A percentile compares a stretch with the other conserved stretches of the same genome.
Conservation (phyloP, 2,329 filamentous ascomycete species). For the Teratosphaeria destructans region DNA sequence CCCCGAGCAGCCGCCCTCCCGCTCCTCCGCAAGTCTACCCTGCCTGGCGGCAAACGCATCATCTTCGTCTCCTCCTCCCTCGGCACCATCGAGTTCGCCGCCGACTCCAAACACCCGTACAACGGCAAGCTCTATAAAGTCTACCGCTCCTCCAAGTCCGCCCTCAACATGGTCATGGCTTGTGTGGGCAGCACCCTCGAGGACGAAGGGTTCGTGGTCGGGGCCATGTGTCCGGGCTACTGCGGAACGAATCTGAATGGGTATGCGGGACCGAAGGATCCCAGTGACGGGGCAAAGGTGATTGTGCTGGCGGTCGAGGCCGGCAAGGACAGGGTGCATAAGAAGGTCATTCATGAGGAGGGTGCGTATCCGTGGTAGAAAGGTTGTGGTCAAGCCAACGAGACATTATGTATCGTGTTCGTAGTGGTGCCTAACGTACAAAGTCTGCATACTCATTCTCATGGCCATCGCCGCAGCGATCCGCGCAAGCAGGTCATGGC, state of each 20-base stretch:
- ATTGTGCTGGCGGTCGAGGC: slow-evolving; percentile 13
- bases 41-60: slow-evolving; percentile 9
- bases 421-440: background rate
- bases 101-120: background rate
- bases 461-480: background rate
- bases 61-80: slow-evolving; percentile 3
- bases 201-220: slow-evolving; percentile 18
- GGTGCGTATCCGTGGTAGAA: slow-evolving; percentile 2
- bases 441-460: background rate
- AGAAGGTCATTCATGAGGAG: slow-evolving; percentile 12
- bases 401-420: background rate
- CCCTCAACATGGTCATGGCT: slow-evolving; percentile 2
- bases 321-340: slow-evolving; percentile 18
- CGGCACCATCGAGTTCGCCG: slow-evolving; percentile 2
- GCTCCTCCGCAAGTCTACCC: background rate
- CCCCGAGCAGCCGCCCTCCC: background rate
- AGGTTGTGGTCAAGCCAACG: background rate
- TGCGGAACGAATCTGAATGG: slow-evolving; percentile 19
- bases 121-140: background rate
- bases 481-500: background rate
- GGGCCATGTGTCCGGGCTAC: slow-evolving; percentile 13
- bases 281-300: slow-evolving; percentile 20
- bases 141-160: background rate
- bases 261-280: slow-evolving; percentile 15
- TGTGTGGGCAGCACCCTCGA: slow-evolving; percentile 8